Conservation (phyloP, 2,329 filamentous ascomycete species). For the Fusarium beomiforme region DNA sequence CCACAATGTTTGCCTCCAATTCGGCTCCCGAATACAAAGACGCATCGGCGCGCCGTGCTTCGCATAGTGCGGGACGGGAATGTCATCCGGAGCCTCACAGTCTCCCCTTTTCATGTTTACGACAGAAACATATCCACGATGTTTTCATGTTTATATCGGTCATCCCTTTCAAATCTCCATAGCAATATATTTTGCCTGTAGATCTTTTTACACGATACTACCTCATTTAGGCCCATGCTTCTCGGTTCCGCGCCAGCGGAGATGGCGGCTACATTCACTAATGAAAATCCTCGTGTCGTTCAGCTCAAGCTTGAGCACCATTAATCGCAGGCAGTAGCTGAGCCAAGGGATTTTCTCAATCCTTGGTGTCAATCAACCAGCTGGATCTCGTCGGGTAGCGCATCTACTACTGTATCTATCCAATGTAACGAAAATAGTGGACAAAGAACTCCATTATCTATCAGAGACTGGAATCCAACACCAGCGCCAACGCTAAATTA, state of each 20-base stretch:
- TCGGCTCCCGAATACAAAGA: conserved; percentile 1
- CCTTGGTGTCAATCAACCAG: conserved; percentile 33
- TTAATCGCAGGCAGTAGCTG: neutral
- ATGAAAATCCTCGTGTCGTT: conserved; percentile 1
- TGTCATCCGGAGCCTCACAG: conserved; percentile 21
- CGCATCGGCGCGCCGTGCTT: conserved; percentile 16
- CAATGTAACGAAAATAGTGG: neutral
- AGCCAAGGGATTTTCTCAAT: conserved; percentile 5
- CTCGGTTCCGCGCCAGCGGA: conserved; percentile 1
- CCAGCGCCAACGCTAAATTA: conserved; percentile 7
- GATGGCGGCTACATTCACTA: neutral
- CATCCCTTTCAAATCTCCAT: conserved; percentile 4
- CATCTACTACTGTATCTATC: neutral
- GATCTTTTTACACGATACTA: conserved; percentile 29
- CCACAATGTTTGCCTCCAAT: neutral
- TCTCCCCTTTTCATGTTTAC: neutral
- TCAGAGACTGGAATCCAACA: conserved; percentile 9
- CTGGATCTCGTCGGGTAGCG: neutral
- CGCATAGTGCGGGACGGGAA: conserved; percentile 18
- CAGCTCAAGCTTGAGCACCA: conserved; percentile 10
- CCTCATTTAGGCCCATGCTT: conserved; percentile 18
- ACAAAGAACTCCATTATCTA: neutral
- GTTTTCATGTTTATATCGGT: neutral
- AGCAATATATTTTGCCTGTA: neutral
- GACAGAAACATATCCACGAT: neutral